Base-by-base conservation (phyloP, 225 moss, liverwort and hornwort species). In the Anthoceros angustus region DNA sequence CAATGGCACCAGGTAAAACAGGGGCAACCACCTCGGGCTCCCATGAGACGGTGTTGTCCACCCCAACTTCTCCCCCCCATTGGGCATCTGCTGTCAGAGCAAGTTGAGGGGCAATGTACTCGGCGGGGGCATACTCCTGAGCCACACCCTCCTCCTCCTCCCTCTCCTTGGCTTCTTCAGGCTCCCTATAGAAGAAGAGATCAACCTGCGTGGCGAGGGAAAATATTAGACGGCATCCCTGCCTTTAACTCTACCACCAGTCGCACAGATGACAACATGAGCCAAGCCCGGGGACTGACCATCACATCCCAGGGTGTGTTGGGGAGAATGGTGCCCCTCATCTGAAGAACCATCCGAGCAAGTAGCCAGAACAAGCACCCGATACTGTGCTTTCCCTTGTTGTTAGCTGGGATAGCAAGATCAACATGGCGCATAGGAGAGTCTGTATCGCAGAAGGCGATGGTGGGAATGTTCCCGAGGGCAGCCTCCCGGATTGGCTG, bases 311-410 rank as follows among this genome's bases (percentile, higher is more conserved):
- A 88, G 6, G 85, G 87, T 11, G 83, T 80, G 40, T 73, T 74
- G 4, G 86, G 78, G 20, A 84, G 84, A 68, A 92, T 78, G 21
- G 87, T 87, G 67, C 91, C 84, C 39, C 87, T 80, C 91, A 91
- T 91, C 74, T 87, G 87, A 63, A 91, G 73, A 5, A 87, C 87
- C 91, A 91, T 82, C 42, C 87, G 77, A 5, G 70, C 91, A 73
- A 91, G 72, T 38, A 91, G 69, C 91, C 87, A 91, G 67, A 91
- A 87, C 42, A 91, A 43, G 6, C 83, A 80, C 0, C 91, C 91
- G 39, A 87, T 87, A 65, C 84, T 88, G 80, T 88, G 86, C 82
- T 92, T 88, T 0, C 91, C 91, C 82, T 88, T 88, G 77, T 88
- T 92, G 81, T 92, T 92, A 0, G 86, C 83, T 0, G 88, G 86